Evolutionary conservation across 176 grass and related monocot species (phyloP).

Genomic region (Juncus inflexus): DNA sequence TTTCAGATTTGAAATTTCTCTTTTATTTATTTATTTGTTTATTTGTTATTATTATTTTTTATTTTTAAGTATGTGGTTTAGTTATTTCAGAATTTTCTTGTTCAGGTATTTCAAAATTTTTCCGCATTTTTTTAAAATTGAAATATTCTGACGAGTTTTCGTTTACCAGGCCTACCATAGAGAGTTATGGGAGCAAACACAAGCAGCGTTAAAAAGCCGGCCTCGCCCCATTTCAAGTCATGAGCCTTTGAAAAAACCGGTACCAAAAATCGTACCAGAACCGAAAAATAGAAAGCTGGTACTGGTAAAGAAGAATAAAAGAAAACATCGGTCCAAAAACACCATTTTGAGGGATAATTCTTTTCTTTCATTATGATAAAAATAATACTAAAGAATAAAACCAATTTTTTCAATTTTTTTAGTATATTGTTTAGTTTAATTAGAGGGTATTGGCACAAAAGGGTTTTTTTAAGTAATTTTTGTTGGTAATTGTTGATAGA

Average conservation of each 20-base stretch:
- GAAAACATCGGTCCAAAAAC: slow-evolving; percentile 52
- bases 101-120: no score
- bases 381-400: slow-evolving; percentile 11
- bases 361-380: slow-evolving; percentile 37
- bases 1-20: background rate
- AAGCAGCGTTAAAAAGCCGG: slow-evolving; percentile 33
- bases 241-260: slow-evolving; percentile 33
- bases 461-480: slow-evolving; percentile 33
- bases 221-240: slow-evolving; percentile 23
- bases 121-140: background rate
- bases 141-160: slow-evolving; percentile 12
- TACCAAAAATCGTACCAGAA: slow-evolving; percentile 34
- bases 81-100: background rate
- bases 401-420: slow-evolving; percentile 22
- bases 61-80: no score
- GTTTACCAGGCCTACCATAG: slow-evolving; percentile 76
- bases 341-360: slow-evolving; percentile 31
- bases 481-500: slow-evolving; percentile 56
- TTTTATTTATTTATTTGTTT: background rate
- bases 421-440: slow-evolving; percentile 32
- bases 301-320: slow-evolving; percentile 42
- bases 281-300: slow-evolving; percentile 30
- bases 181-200: slow-evolving; percentile 66
- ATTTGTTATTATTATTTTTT: background rate
- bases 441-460: slow-evolving; percentile 22